Evolutionary conservation across 176 grass and related monocot species (phyloP).

Genomic region (Pontederia paniculata): DNA sequence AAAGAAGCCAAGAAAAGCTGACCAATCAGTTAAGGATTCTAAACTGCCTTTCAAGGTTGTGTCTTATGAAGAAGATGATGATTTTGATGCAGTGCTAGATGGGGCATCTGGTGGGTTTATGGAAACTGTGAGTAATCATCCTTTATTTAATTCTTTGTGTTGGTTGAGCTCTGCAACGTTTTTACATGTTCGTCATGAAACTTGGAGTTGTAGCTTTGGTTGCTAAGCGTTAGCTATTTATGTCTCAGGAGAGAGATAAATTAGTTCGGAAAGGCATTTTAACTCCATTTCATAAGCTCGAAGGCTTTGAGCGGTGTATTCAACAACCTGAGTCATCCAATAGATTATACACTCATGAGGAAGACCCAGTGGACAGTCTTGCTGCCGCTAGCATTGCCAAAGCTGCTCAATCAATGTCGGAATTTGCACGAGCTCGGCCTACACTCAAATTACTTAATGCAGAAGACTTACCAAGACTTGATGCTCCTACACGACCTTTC

Average conservation of each 20-base stretch:
- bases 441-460: slow-evolving; percentile 72
- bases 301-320: slow-evolving; percentile 74
- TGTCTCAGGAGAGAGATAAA: slow-evolving; percentile 71
- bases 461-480: slow-evolving; percentile 52
- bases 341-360: slow-evolving; percentile 11
- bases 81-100: slow-evolving; percentile 73
- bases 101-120: slow-evolving; percentile 72
- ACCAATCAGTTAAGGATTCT: slow-evolving; percentile 16
- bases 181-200: not conserved
- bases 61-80: slow-evolving; percentile 51
- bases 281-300: slow-evolving; percentile 90
- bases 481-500: slow-evolving; percentile 77
- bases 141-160: slow-evolving; percentile 1
- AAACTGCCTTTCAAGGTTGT: slow-evolving; percentile 36
- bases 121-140: slow-evolving; percentile 60
- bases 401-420: slow-evolving; percentile 45
- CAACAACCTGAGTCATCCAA: slow-evolving; percentile 33
- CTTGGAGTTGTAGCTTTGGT: not conserved
- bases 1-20: slow-evolving; percentile 21
- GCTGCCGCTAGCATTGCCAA: slow-evolving; percentile 62
- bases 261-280: slow-evolving; percentile 72
- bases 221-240: slow-evolving; percentile 22
- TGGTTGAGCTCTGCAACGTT: too few species aligned
- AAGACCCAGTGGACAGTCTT: slow-evolving; percentile 22
- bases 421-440: slow-evolving; percentile 44